Evolutionary conservation across 441 rosid genomes (phyloP), one percentile per base, ranked within the genome.

Genomic region (Adansonia rubrostipa): DNA sequence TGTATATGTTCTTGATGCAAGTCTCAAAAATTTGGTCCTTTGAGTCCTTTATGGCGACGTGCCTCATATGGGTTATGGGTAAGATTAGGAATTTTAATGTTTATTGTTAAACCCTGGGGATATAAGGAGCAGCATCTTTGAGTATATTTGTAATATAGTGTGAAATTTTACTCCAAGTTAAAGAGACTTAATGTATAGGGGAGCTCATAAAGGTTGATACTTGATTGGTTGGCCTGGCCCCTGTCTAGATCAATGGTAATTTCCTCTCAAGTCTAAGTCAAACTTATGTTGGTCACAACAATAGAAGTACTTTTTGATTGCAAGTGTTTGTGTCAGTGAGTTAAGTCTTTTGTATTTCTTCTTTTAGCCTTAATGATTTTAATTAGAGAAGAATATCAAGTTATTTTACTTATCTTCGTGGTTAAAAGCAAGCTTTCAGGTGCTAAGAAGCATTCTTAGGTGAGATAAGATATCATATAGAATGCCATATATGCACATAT

Each of bases 201-300:
- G 33, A 33, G 48, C 48, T 70, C 42, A 70, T 24, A 15, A 51
- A 53, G 44, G 13, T 69, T 60, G 65, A 60, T 22, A 22, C 13
- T 60, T 50, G 61, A 70, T 70, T 60, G 36, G 15, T 60, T 48
- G 17, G 44, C 62, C 9, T 53, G 61, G 28, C 1, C 17, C 14
- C n/a, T 17, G 62, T 28, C 47, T 71, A 9, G 63, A 54, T 71
- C 73, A 36, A 71, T 47, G n/a, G 47, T 53, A 53, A 28, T 53
- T 33, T 70, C 8, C 61, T 63, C 44, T 63, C 44, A 36, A 53
- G 50, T 36, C 9, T 36, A 33, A 10, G 63, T 42, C 45, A 33
- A n/a, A 33, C 20, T 71, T 36, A n/a, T 71, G 63, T 71, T 36
- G 63, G 24, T 33, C 50, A 54, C 48, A 9, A 33, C 60, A 54